Conservation (phyloP, 2,329 filamentous ascomycete species). For the Calonectria leucothoes region DNA sequence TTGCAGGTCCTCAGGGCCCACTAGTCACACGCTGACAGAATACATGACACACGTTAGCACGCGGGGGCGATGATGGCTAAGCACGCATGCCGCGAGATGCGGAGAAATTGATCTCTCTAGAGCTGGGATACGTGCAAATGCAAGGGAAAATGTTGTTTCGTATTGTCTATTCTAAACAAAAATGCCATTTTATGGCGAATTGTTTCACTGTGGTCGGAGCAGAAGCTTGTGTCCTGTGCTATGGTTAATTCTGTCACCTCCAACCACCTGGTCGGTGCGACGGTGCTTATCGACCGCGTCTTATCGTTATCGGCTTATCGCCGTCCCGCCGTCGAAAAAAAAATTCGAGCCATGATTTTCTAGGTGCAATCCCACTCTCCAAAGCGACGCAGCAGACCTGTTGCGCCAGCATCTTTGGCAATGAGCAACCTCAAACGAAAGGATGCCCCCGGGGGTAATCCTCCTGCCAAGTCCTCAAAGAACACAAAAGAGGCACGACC, state of each 20-base stretch:
- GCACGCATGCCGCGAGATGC: not conserved
- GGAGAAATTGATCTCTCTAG: not conserved
- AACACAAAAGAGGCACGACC: constrained; percentile 58
- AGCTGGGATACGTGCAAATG: not conserved
- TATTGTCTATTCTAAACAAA: not conserved
- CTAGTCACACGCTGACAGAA: not conserved
- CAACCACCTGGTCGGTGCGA: constrained; percentile 11
- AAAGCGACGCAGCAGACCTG: constrained; percentile 38
- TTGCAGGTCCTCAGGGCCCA: not conserved
- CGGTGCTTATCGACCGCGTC: not conserved
- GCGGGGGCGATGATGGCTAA: not conserved
- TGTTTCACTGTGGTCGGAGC: not conserved
- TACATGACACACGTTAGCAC: not conserved
- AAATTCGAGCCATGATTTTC: constrained; percentile 39
- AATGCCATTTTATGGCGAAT: not conserved
- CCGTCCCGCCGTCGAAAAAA: constrained; percentile 48
- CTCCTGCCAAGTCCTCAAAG: constrained; percentile 61
- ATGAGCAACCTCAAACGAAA: constrained; percentile 71
- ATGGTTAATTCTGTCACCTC: constrained; percentile 16
- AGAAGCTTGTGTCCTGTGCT: not conserved
- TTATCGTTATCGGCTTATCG: constrained; percentile 38
- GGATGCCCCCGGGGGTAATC: constrained; percentile 64
- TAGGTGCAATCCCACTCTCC: constrained; percentile 32
- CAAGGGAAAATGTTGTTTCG: not conserved
- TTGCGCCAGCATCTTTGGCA: constrained; percentile 45